A percentile compares a stretch with the other conserved stretches of the same genome.
phyloP scores from a whole-genome alignment of 108 stramenopile genomes.

The Seminavis robusta region DNA sequence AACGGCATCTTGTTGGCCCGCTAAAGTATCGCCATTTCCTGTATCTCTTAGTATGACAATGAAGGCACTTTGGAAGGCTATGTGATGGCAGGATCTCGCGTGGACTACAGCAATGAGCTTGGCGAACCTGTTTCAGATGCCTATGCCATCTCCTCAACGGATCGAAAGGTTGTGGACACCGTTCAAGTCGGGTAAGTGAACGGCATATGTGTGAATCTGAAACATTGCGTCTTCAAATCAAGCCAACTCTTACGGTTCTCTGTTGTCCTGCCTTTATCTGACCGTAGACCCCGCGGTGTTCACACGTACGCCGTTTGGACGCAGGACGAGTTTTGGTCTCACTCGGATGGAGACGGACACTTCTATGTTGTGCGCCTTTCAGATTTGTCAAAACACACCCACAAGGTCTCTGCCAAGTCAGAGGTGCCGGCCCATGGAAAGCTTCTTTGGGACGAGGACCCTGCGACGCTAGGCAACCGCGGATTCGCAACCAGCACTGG shows the following conservation, averaged over 20 bases:
- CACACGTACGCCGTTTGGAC: slow-evolving; percentile 11
- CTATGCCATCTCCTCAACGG: too few species aligned
- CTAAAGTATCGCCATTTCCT: too few species aligned
- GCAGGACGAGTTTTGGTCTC: slow-evolving; percentile 13
- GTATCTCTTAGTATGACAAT: neutral
- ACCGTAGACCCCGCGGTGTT: slow-evolving; percentile 12
- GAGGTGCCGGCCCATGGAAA: slow-evolving; percentile 10
- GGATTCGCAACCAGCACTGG: slow-evolving; percentile 15
- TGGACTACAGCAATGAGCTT: neutral
- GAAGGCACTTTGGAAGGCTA: slow-evolving; percentile 4
- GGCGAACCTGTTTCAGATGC: neutral
- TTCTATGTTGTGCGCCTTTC: slow-evolving; percentile 13
- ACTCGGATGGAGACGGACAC: slow-evolving; percentile 18
- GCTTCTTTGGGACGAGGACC: slow-evolving; percentile 18
- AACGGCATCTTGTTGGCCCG: too few species aligned
- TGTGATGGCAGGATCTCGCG: slow-evolving; percentile 1
- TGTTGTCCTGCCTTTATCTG: slow-evolving; percentile 1
- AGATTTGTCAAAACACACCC: slow-evolving; percentile 4
- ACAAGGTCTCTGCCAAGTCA: slow-evolving; percentile 2
- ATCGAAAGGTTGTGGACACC: too few species aligned
- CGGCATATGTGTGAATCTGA: too few species aligned
- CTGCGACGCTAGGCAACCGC: slow-evolving; percentile 2
- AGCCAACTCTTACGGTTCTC: neutral
- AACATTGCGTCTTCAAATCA: neutral
- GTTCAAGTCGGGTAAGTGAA: too few species aligned